Base-by-base conservation (phyloP, 495 filamentous ascomycete species). In the Neurospora tetraspora region DNA sequence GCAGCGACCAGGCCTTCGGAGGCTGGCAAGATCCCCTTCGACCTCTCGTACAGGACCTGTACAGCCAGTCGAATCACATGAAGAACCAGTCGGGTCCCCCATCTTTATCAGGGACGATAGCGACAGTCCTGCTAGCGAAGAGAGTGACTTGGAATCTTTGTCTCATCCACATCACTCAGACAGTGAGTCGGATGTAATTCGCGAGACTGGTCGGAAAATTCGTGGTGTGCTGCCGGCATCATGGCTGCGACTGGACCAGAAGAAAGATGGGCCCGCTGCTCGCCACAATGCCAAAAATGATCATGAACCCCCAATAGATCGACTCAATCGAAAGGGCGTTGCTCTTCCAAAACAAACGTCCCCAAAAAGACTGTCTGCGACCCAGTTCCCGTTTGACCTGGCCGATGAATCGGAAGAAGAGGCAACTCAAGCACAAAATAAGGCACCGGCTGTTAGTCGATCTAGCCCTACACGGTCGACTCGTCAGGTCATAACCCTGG, bases 221-320 rank as follows among this genome's bases (percentile, higher is more conserved):
- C 90, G 89, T 71, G 94, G 94, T 42, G 94, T 97, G 18, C 86
- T 98, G 59, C 94, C 95, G 42, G 95, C 95, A 6, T 98, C 95
- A 4, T 97, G 92, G 91, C 85, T 96, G 61, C 88, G 92, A 74
- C 83, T 98, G 45, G 90, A 97, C 75, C 82, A 84, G 70, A 79
- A 81, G 72, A 74, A 79, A 36, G 70, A 78, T n/a, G 76, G 72
- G 69, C 59, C 71, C 69, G 80, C 69, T 76, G 80, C 70, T 70
- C 73, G 37, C 47, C 47, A 69, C 16, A 73, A 76, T 78, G 81
- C 72, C 75, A 85, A 76, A 76, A 85, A 72, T 77, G 84, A 79
- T 74, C 82, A 73, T 20, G 81, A 79, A 18, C 79, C 68, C 20
- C 76, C 77, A 6, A 77, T 77, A 14, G 77, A 83, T 45, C 77